Base-by-base conservation (phyloP, 2,329 filamentous ascomycete species). In the Fusarium odoratissimum region DNA sequence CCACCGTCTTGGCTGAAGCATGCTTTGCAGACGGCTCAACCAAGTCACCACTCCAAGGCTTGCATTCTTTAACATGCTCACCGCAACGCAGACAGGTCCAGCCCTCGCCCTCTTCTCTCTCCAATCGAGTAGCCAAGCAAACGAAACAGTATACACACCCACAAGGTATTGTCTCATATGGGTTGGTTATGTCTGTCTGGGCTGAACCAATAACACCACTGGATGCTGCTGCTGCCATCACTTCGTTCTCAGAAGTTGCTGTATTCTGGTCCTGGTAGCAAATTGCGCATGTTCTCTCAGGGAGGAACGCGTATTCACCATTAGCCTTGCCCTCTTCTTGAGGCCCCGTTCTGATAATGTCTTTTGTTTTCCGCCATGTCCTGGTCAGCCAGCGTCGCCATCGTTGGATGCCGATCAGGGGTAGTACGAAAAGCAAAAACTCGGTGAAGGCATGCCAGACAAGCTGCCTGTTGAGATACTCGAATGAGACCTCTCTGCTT, bases 391-490 rank as follows among this genome's bases (percentile, higher is more conserved):
- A 97, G 74, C 95, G 89, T 64, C 94, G 90, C 96, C 96, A 99
- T 73, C 95, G 90, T 78, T 93, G 92, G 75, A 99, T 95, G 57
- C 96, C 96, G 45, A 99, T 93, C n/a, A 99, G 88, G 0, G 96
- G 96, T n/a, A 99, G 87, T 23, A 98, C 89, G 81, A 98, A 99
- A 37, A 99, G 89, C n/a, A 99, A 86, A 77, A 99, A 99, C 81
- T 99, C 96, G 31, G 96, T 99, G 78, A 99, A 97, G n/a, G 96
- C 96, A 83, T 99, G 96, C 96, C 96, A 99, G 41, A 99, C 96
- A 16, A 99, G 90, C 83, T 99, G 96, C 52, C 96, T 91, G 81
- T 99, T 99, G 55, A 98, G 89, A 78, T 98, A 98, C 83, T 99
- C 96, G 80, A 99, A 98, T 2, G 94, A 97, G 31, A 99, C 95